Evolutionary conservation across 257 asterid species (phyloP), one percentile per base, ranked within the genome.

Genomic region (Gentiana macrophylla): DNA sequence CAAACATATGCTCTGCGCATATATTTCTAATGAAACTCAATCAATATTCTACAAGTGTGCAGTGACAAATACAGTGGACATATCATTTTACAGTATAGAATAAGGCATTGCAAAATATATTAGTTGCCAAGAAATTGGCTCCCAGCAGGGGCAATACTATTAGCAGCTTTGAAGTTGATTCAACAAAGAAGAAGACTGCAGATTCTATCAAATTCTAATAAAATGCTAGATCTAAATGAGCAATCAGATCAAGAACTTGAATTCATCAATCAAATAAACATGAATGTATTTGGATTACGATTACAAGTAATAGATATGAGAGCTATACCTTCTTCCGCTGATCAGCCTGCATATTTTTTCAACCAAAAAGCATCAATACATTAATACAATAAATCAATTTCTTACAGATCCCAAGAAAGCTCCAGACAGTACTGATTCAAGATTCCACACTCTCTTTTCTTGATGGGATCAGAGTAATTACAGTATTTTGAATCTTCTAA

Each of bases 341-440:
- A 83, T 80, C 95, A 73, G 79, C 61, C 67, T 78, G 95, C 95
- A 86, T 86, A 57, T 75, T 74, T 79, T 73, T 24, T 24, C 24
- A 24, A 69, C 67, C 76, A 67, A 62, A 57, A 64, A 72, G 80
- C 85, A 85, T 76, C 79, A 72, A 80, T 63, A 44, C 37, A 66
- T 61, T 67, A 55, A 72, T 60, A 53, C 52, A 43, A 32, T 4
- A 56, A 32, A 62, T 56, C 61, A 43, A 54, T 55, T 41, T 49
- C 70, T 43, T 53, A 66, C 59, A 71, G 82, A 73, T 77, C 87
- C 49, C 61, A 54, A 62, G 56, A 12, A 32, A 59, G 47, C 62
- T 61, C 34, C 59, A 43, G 63, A 72, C 60, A 44, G 63, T 56
- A 50, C 63, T 50, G 54, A 55, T 41, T 59, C 71, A 59, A 69